Percentiles rank a stretch among this genome's conserved stretches.
Evolutionary conservation across 78 protist genomes (phyloP).

Genomic region (Dictyostelium capitatum): DNA sequence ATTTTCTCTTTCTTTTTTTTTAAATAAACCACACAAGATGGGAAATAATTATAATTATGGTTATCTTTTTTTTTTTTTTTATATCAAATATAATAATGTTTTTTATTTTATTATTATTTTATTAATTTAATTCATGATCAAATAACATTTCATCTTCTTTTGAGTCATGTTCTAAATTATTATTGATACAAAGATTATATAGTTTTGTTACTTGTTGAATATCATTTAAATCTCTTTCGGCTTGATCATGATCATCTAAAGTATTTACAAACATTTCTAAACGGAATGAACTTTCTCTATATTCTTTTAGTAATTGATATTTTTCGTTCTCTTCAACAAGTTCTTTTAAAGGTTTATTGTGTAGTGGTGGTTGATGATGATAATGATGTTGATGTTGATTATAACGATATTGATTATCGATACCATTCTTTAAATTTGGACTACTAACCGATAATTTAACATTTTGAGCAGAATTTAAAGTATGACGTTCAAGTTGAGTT

Average conservation of each 20-base stretch:
- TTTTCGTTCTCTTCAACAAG: background rate
- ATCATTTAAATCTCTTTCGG: constrained; percentile 29
- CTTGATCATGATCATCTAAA: constrained; percentile 38
- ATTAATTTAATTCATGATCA: background rate
- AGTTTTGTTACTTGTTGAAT: background rate
- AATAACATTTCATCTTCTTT: constrained; percentile 1
- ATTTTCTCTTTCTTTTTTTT: too few species aligned
- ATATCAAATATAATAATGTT: too few species aligned
- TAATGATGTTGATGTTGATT: background rate
- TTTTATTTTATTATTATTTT: too few species aligned
- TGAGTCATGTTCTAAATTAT: background rate
- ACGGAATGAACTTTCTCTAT: background rate
- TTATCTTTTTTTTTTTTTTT: too few species aligned
- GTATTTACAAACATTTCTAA: constrained; percentile 29
- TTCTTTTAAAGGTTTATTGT: background rate
- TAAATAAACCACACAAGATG: too few species aligned
- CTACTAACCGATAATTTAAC: constrained; percentile 16
- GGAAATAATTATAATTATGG: too few species aligned
- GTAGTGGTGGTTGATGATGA: background rate
- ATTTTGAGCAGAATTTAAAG: background rate
- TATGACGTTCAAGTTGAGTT: background rate
- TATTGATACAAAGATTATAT: background rate
- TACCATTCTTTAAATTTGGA: constrained; percentile 2
- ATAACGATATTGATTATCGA: background rate
- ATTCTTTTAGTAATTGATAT: background rate